phyloP scores from a whole-genome alignment of 2,329 filamentous ascomycete species.

The Beauveria pseudobassiana region DNA sequence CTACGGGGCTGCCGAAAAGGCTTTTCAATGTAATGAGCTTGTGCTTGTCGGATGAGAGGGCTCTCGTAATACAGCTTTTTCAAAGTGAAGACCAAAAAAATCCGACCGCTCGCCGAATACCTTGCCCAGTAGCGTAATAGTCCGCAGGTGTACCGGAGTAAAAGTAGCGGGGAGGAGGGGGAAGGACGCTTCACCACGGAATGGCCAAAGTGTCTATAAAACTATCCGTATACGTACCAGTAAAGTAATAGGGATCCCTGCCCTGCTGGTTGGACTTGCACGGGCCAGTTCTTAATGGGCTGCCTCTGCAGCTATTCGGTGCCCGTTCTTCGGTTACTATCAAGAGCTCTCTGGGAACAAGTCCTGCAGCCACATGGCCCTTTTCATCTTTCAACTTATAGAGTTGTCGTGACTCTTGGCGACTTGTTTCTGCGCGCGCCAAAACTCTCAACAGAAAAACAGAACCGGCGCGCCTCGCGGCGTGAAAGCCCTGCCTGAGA shows the following conservation, averaged over 20 bases:
- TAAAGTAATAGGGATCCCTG: neutral
- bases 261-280: neutral
- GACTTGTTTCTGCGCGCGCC: too few relatives aligned
- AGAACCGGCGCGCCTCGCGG: too few relatives aligned
- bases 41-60: neutral
- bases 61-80: neutral
- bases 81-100: too few relatives aligned
- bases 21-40: too few relatives aligned
- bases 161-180: neutral
- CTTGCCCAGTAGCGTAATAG: neutral
- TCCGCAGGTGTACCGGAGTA: too few relatives aligned
- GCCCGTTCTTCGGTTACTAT: neutral
- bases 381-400: neutral
- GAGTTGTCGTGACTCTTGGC: neutral
- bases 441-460: too few relatives aligned
- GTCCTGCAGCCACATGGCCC: neutral
- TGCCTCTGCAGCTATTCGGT: neutral
- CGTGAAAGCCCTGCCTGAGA: too few relatives aligned
- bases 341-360: too few relatives aligned
- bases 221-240: too few relatives aligned
- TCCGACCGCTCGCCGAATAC: neutral
- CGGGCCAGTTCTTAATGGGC: neutral
- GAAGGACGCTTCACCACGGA: neutral
- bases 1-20: neutral
- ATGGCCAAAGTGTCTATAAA: neutral